These are phyloP conservation scores for Quercus tomentella DNA, from an alignment of 331 rosid genomes.

Conservation along the genomic window DNA sequence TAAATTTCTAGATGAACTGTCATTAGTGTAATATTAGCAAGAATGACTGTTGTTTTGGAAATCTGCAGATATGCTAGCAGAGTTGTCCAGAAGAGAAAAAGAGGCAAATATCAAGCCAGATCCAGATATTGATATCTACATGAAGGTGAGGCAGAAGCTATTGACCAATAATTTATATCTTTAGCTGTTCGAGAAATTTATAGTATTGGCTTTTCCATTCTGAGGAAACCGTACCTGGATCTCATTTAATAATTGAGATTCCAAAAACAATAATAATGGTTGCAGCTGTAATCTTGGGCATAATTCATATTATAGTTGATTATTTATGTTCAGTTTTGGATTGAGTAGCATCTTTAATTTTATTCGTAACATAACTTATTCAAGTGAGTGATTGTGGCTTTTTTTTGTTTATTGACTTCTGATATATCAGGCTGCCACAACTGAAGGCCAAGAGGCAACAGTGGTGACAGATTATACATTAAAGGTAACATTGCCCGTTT, in stretches of 20 bases:
- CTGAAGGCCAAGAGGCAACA: conserved; percentile 49
- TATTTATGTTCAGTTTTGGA: background rate
- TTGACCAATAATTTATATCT: no score
- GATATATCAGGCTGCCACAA: conserved; percentile 47
- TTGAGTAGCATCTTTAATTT: background rate
- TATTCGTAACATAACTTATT: background rate
- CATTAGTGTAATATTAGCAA: background rate
- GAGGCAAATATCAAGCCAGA: conserved; percentile 71
- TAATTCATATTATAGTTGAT: no score
- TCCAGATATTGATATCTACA: conserved; percentile 71
- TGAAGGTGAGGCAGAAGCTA: conserved; percentile 50
- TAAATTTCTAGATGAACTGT: background rate
- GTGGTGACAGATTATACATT: conserved; percentile 61
- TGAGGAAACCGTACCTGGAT: no score
- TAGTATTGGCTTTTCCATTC: no score
- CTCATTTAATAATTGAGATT: no score
- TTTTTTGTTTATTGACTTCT: conserved; percentile 4
- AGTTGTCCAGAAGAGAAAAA: conserved; percentile 76
- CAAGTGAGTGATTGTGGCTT: no score
- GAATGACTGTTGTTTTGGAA: conserved; percentile 3
- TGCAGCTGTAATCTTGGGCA: no score
- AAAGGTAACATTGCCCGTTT: conserved; percentile 34
- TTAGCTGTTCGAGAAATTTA: background rate
- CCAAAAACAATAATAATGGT: no score
- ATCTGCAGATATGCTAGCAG: conserved; percentile 57